phyloP scores from a whole-genome alignment of 768 basidiomycete species.

The Leccinum boreale region DNA sequence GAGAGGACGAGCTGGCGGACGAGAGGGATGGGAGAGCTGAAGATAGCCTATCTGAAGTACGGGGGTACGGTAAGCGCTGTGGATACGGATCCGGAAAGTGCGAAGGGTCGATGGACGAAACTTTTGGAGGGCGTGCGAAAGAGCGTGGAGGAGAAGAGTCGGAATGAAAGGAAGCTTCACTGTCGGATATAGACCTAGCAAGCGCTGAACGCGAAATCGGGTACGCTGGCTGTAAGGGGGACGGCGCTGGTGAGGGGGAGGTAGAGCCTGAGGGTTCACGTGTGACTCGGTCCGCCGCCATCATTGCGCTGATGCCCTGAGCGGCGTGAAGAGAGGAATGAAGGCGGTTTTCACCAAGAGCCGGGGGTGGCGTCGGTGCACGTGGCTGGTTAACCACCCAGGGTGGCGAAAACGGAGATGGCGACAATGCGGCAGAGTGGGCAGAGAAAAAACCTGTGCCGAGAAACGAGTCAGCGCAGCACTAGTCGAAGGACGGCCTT shows the following conservation, averaged over 20 bases:
- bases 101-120: slow-evolving; percentile 53
- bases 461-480: slow-evolving; percentile 22
- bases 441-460: slow-evolving; percentile 28
- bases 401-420: slow-evolving; percentile 33
- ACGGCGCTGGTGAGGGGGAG: slow-evolving; percentile 22
- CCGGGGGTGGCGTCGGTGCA: slow-evolving; percentile 35
- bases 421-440: slow-evolving; percentile 30
- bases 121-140: slow-evolving; percentile 45
- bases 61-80: slow-evolving; percentile 48
- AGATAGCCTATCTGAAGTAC: slow-evolving; percentile 31
- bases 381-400: slow-evolving; percentile 35
- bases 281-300: slow-evolving; percentile 10
- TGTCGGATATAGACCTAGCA: slow-evolving; percentile 39
- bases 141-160: slow-evolving; percentile 34
- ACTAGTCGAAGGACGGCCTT: slow-evolving; percentile 9
- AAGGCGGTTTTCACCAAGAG: slow-evolving; percentile 22
- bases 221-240: slow-evolving; percentile 22
- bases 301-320: slow-evolving; percentile 20
- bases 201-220: slow-evolving; percentile 34
- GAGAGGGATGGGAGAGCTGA: slow-evolving; percentile 58
- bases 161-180: slow-evolving; percentile 36
- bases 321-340: slow-evolving; percentile 23
- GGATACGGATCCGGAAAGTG: slow-evolving; percentile 75
- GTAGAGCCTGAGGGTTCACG: slow-evolving; percentile 7
- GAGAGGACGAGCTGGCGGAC: slow-evolving; percentile 65